Evolutionary conservation across 1,284 basidiomycete genomes (phyloP).

Genomic region (Veloboletus limbatus): DNA sequence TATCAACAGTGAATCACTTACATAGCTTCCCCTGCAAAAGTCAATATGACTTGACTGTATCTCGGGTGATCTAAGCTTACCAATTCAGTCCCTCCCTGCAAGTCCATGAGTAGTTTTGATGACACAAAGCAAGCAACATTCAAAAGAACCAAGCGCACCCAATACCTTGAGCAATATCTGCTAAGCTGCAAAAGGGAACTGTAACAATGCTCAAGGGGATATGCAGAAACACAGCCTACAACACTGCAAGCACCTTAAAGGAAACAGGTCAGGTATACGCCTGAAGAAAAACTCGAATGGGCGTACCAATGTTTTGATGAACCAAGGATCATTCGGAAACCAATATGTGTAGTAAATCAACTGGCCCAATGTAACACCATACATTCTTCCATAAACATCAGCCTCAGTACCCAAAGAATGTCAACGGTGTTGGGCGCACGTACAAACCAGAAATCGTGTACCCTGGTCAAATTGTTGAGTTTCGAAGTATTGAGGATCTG

Average conservation of each 20-base stretch:
- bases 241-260: constrained; percentile 2
- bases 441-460: no score
- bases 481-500: no score
- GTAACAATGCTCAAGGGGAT: background rate
- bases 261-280: background rate
- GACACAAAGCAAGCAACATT: background rate
- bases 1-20: background rate
- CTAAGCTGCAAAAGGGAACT: background rate
- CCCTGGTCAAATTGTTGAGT: no score
- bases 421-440: no score
- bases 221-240: background rate
- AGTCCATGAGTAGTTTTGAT: background rate
- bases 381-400: no score
- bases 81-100: background rate
- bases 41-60: background rate
- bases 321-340: constrained; percentile 9
- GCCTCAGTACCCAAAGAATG: no score
- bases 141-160: background rate
- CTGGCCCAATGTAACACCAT: constrained; percentile 10
- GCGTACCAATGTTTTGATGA: constrained; percentile 2
- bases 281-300: background rate
- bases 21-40: constrained; percentile 4
- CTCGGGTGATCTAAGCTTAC: background rate
- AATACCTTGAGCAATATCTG: constrained; percentile 5
- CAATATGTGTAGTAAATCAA: constrained; percentile 3